Base-by-base conservation (phyloP, 495 filamentous ascomycete genomes). In the Neurospora sp. region DNA sequence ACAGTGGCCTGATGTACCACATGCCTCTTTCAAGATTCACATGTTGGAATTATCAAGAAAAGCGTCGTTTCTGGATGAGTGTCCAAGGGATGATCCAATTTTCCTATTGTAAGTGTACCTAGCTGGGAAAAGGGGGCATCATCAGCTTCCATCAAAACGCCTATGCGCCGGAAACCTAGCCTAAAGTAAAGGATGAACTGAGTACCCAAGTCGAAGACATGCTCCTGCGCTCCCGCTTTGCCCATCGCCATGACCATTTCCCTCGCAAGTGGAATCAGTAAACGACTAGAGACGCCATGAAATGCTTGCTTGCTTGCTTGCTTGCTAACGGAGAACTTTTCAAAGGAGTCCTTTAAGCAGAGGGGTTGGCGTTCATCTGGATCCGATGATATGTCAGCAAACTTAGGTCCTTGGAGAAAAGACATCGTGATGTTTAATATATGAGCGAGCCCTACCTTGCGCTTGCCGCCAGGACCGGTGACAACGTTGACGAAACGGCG, bases 401-500 rank as follows among this genome's bases (percentile, higher is more conserved):
- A n/a, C n/a, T n/a, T n/a, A n/a, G n/a, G n/a, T n/a, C n/a, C n/a
- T n/a, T n/a, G n/a, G n/a, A n/a, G n/a, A n/a, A n/a, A n/a, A n/a
- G n/a, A n/a, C n/a, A 31, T 16, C 42, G 20, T 38, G 18, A 39
- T 31, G 10, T n/a, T n/a, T 14, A 37, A 37, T 8, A 8, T 4
- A 54, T 35, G n/a, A 35, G 31, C 31, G 18, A 20, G 27, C 69
- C 72, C 73, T 70, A 93, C 91, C 92, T 95, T 94, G 82, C 93
- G 88, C 92, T 96, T 96, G 81, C 93, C 93, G 83, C 93, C 93
- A 27, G 44, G 54, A 5, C 54, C 54, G 27, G 54, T 89, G 81
- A 92, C 93, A 78, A 96, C 93, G 85, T 95, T 96, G 75, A 96
- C 93, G 88, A 96, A 96, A 76, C 93, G 91, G 81, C 93, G 89